Evolutionary conservation across 371 early-diverging fungal species (phyloP).

Genomic region (Amoeboaphelidium protococcarum): DNA sequence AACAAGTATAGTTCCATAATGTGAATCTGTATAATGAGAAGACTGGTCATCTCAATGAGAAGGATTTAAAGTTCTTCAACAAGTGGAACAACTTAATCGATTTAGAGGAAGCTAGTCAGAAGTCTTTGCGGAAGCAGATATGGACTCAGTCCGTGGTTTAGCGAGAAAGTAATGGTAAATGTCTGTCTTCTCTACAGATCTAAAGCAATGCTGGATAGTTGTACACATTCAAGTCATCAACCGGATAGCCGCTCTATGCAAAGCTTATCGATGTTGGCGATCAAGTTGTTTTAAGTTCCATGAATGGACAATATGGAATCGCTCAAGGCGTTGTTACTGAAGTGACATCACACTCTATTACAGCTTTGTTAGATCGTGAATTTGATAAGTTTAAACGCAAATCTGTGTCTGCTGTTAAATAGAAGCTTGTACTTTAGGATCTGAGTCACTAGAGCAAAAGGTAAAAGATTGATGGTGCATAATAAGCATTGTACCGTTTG

Average conservation of each 20-base stretch:
- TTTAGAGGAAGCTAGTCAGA: slow-evolving; percentile 45
- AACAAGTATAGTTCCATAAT: slow-evolving; percentile 19
- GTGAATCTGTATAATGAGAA: slow-evolving; percentile 29
- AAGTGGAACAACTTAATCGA: slow-evolving; percentile 51
- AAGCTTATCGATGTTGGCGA: slow-evolving; percentile 46
- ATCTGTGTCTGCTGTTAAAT: not conserved
- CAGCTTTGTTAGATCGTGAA: slow-evolving; percentile 26
- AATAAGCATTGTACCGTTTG: slow-evolving; percentile 27
- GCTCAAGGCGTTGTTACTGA: slow-evolving; percentile 42
- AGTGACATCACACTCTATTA: slow-evolving; percentile 17
- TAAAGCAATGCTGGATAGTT: not conserved
- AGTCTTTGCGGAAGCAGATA: slow-evolving; percentile 36
- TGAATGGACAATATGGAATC: slow-evolving; percentile 32
- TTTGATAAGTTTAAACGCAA: not conserved
- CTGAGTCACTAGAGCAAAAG: too few species aligned
- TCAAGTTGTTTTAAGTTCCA: slow-evolving; percentile 38
- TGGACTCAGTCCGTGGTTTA: slow-evolving; percentile 36
- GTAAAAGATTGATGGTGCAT: too few species aligned
- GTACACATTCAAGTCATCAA: slow-evolving; percentile 4
- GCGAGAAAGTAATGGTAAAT: slow-evolving; percentile 24
- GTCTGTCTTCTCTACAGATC: slow-evolving; percentile 1
- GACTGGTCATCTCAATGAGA: slow-evolving; percentile 26
- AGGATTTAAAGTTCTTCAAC: slow-evolving; percentile 32
- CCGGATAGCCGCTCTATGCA: slow-evolving; percentile 10
- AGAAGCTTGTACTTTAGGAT: too few species aligned